These are phyloP conservation scores for Talaromyces adpressus DNA, from an alignment of 495 filamentous ascomycete genomes.

Conservation along the genomic window DNA sequence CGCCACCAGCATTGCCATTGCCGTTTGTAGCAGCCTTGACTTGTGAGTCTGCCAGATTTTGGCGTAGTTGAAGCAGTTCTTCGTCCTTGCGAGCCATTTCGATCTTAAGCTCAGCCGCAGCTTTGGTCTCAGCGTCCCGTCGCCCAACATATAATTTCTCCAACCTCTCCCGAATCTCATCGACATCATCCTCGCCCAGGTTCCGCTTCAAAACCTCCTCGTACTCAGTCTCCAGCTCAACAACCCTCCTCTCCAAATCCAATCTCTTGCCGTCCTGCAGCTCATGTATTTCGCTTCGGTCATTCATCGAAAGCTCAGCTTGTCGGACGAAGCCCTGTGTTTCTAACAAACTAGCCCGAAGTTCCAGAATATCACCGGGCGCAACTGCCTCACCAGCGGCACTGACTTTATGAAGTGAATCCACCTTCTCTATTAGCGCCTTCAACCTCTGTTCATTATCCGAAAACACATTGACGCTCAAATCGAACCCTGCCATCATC, in stretches of 20 bases:
- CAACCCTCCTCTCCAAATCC: constrained; percentile 68
- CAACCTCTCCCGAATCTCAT: constrained; percentile 73
- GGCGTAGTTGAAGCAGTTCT: constrained; percentile 69
- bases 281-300: constrained; percentile 53
- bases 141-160: constrained; percentile 68
- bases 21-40: constrained; percentile 47
- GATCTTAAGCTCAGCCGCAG: constrained; percentile 62
- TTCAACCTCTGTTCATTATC: constrained; percentile 82
- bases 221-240: constrained; percentile 69
- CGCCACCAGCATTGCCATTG: constrained; percentile 36
- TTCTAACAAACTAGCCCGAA: constrained; percentile 73
- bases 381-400: constrained; percentile 70
- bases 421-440: constrained; percentile 72
- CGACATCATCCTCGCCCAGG: constrained; percentile 67
- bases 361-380: constrained; percentile 69
- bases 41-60: constrained; percentile 67
- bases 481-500: constrained; percentile 99
- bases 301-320: constrained; percentile 74
- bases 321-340: constrained; percentile 89
- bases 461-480: constrained; percentile 82
- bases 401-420: constrained; percentile 69
- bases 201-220: constrained; percentile 75
- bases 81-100: constrained; percentile 65
- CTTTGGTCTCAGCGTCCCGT: constrained; percentile 61
- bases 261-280: constrained; percentile 57